phyloP scores from a whole-genome alignment of 2,329 filamentous ascomycete genomes.

The Cercospora sesami region DNA sequence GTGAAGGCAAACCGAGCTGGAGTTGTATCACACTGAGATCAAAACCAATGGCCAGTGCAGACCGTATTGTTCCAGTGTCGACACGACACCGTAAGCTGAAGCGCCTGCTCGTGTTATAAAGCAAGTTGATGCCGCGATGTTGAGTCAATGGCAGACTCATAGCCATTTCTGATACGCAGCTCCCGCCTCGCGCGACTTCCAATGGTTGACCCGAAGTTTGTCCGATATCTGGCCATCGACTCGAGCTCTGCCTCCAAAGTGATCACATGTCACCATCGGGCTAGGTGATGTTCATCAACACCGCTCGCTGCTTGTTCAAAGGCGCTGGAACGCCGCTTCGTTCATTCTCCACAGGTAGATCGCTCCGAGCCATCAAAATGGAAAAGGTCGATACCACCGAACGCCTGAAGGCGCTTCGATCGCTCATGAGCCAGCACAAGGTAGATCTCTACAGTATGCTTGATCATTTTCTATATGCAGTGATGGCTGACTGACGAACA shows the following conservation, averaged over 20 bases:
- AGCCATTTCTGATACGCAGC: not conserved
- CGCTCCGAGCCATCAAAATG: slow-evolving; percentile 57
- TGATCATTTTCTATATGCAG: slow-evolving; percentile 19
- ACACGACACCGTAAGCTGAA: not conserved
- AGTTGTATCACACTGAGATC: not conserved
- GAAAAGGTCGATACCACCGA: slow-evolving; percentile 75
- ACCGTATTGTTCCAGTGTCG: not conserved
- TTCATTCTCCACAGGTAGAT: slow-evolving; percentile 27
- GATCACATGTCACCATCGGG: slow-evolving; percentile 12
- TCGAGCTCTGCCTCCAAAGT: not conserved
- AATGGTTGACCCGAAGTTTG: not conserved
- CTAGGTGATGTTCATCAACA: slow-evolving; percentile 19
- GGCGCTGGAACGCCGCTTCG: slow-evolving; percentile 16
- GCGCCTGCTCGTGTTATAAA: not conserved
- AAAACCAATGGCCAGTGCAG: not conserved
- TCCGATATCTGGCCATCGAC: slow-evolving; percentile 2
- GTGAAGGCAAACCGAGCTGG: not conserved
- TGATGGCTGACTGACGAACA: slow-evolving; percentile 42
- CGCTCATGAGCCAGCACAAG: slow-evolving; percentile 82
- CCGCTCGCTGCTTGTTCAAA: slow-evolving; percentile 15
- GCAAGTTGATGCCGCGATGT: not conserved
- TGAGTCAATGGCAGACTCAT: slow-evolving; percentile 13
- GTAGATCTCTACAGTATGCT: slow-evolving; percentile 85
- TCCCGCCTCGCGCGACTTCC: not conserved
- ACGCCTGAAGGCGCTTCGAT: slow-evolving; percentile 72